Percentiles rank a stretch among this genome's conserved stretches.
These are phyloP conservation scores for Mycena leptocephala DNA, from an alignment of 768 basidiomycete species.

Conservation along the genomic window DNA sequence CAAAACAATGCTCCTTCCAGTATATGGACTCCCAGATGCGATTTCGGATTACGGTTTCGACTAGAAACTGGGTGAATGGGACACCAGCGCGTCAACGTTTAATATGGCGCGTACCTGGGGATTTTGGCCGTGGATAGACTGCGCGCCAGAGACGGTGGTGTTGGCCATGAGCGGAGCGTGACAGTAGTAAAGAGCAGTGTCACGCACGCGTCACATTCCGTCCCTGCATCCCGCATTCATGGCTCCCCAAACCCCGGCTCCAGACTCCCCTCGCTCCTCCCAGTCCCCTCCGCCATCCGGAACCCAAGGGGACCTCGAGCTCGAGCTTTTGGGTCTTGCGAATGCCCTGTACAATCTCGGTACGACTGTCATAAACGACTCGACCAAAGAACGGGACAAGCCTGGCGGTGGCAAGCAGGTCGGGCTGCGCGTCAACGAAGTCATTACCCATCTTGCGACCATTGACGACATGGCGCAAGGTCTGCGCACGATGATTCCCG, in stretches of 20 bases:
- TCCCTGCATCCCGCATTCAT: neutral
- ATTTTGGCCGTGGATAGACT: constrained; percentile 96
- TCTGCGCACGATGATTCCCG: constrained; percentile 76
- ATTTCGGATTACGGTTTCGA: constrained; percentile 96
- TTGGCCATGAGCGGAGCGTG: constrained; percentile 79
- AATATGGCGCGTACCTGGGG: constrained; percentile 78
- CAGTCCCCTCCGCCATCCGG: constrained; percentile 83
- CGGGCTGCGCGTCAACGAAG: constrained; percentile 85
- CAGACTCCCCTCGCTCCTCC: constrained; percentile 81
- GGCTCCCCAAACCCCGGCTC: constrained; percentile 48
- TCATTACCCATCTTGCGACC: constrained; percentile 75
- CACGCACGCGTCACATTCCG: neutral
- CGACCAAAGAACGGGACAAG: constrained; percentile 85
- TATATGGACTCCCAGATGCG: constrained; percentile 95
- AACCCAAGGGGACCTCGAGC: constrained; percentile 80
- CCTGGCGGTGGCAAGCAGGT: constrained; percentile 82
- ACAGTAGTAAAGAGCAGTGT: constrained; percentile 30
- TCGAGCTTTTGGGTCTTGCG: constrained; percentile 83
- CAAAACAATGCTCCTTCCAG: constrained; percentile 99
- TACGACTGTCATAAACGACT: constrained; percentile 88
- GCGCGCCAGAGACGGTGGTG: constrained; percentile 90
- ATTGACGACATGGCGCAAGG: constrained; percentile 81
- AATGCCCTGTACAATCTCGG: constrained; percentile 87
- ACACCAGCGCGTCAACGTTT: neutral
- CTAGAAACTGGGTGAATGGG: constrained; percentile 76